These are phyloP conservation scores for Choricystis sp. DNA, from an alignment of 139 green algal genomes.

Conservation along the genomic window DNA sequence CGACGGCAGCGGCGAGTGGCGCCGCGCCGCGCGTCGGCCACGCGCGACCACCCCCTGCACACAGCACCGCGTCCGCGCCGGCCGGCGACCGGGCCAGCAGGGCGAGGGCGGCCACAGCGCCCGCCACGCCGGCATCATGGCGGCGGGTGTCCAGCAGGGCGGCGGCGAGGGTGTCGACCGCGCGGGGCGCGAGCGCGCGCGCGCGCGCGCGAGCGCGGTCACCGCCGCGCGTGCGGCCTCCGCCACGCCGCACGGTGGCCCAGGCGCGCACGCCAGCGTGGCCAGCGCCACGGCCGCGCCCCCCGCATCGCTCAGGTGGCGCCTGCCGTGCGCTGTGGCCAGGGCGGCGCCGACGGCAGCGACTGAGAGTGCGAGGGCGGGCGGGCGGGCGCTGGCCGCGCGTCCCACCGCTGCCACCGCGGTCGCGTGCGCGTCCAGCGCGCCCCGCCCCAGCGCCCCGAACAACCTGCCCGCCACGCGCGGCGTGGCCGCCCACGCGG, in stretches of 20 bases:
- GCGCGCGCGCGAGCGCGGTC: background rate
- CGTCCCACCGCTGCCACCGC: too few species aligned
- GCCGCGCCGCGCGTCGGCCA: too few species aligned
- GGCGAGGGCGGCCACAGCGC: background rate
- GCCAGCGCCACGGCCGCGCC: background rate
- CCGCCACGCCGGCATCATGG: background rate
- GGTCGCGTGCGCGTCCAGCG: background rate
- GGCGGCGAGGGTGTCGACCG: background rate
- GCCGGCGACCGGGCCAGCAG: background rate
- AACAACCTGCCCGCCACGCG: background rate
- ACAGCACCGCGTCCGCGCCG: background rate
- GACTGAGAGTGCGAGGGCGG: background rate
- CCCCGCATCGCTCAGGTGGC: too few species aligned
- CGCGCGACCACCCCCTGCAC: background rate
- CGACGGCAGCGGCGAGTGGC: background rate
- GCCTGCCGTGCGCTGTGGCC: too few species aligned
- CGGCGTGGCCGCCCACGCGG: background rate
- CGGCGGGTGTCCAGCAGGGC: background rate
- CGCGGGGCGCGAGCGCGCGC: too few species aligned
- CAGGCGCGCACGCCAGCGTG: too few species aligned
- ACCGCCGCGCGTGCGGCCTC: background rate
- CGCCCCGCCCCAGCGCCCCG: background rate
- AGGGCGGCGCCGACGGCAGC: background rate
- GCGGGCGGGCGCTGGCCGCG: too few species aligned
- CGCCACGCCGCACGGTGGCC: too few species aligned